Evolutionary conservation across 208 protist species (phyloP), one percentile per base, ranked within the genome.

Genomic region (Porcisia hertigi): DNA sequence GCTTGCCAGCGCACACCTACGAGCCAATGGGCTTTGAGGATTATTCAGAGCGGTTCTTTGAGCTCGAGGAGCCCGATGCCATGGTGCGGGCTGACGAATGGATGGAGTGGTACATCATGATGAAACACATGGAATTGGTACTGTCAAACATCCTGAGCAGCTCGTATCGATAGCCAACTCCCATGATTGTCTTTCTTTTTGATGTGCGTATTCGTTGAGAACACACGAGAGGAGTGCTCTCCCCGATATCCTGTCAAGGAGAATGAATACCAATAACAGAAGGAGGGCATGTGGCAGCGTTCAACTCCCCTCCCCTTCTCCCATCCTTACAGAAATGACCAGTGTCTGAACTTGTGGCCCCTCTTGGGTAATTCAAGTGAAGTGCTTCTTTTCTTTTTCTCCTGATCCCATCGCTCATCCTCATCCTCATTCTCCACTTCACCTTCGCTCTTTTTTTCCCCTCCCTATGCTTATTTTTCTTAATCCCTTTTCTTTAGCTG

Each of bases 11-110:
- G 6, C 94, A 97, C 71, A n/a, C 11, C 0, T 89, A 92, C 60
- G 25, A 23, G 3, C 53, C 63, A 20, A 72, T 95, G 36, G 94
- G 94, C 0, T 96, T 91, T 74, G 92, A 97, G 59, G 83, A 88
- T 34, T 95, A 94, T 72, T 87, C 86, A 0, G 92, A 97, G 73
- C 87, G 94, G 2, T 80, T 92, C 36, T 87, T 96, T 39, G 82
- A 86, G 76, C 83, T 97, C 11, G 47, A 71, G 18, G 92, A 97
- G 77, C 94, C 94, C 4, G 80, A 94, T 54, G 85, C 88, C 20
- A 70, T 80, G 76, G 73, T 78, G n/a, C 69, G 87, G 1, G 57
- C 89, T 0, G 88, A 88, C 63, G 85, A 80, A 54, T 97, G 94
- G 92, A 91, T 96, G 88, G 47, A 36, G 20, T 97, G 94, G 94